A percentile compares a stretch with the other conserved stretches of the same genome.
phyloP scores from a whole-genome alignment of 2,329 filamentous ascomycete genomes.

The Metarhizium sp. region DNA sequence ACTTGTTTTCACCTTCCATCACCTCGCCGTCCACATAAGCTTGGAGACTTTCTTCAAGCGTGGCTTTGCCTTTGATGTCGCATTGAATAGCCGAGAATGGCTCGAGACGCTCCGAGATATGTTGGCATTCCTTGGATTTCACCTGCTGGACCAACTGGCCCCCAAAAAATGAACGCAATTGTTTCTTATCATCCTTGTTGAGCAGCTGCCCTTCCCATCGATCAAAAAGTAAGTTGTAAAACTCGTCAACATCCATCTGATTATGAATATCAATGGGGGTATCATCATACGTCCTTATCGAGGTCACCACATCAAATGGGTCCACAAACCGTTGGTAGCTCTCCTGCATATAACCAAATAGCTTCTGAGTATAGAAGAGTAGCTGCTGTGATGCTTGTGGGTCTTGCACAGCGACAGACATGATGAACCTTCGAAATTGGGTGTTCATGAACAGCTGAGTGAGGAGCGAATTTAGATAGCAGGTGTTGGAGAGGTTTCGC shows the following conservation, averaged over 20 bases:
- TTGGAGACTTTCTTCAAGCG: conserved; percentile 75
- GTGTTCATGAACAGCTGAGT: conserved; percentile 96
- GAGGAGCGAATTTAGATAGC: conserved; percentile 90
- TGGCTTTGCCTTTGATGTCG: conserved; percentile 86
- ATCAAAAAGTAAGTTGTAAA: conserved; percentile 90
- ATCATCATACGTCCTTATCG: conserved; percentile 76
- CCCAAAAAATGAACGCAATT: conserved; percentile 77
- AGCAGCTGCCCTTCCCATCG: conserved; percentile 78
- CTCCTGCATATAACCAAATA: conserved; percentile 83
- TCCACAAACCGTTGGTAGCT: conserved; percentile 66
- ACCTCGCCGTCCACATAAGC: conserved; percentile 96
- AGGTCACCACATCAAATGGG: conserved; percentile 60
- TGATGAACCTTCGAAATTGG: conserved; percentile 75
- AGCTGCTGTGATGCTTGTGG: conserved; percentile 51
- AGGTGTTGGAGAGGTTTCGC: conserved; percentile 90
- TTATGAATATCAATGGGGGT: conserved; percentile 73
- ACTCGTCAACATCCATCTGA: conserved; percentile 98
- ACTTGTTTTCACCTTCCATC: conserved; percentile 98
- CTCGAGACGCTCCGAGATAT: conserved; percentile 85
- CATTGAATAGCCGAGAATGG: conserved; percentile 92
- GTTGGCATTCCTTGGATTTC: conserved; percentile 86
- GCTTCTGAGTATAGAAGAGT: conserved; percentile 64
- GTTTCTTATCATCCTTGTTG: conserved; percentile 56
- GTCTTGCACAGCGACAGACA: conserved; percentile 51
- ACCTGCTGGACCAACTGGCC: conserved; percentile 91